Evolutionary conservation across 208 protist species (phyloP).

Genomic region (Trypanosoma caninum): DNA sequence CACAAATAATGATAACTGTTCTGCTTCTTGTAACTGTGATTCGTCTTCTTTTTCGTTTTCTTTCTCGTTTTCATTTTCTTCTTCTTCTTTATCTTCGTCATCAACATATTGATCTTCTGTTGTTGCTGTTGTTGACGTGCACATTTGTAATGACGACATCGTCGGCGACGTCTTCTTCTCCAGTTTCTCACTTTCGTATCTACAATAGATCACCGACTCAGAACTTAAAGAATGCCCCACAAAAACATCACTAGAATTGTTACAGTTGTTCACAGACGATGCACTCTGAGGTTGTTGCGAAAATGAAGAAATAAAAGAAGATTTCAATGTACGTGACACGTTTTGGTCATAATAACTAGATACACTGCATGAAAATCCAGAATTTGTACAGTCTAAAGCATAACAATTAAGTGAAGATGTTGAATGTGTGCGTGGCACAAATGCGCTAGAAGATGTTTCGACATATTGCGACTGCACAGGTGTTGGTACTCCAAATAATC

Average conservation of each 20-base stretch:
- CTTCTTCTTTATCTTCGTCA: not conserved
- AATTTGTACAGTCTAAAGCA: not conserved
- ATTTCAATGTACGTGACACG: not conserved
- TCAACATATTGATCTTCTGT: not conserved
- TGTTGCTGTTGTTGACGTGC: not conserved
- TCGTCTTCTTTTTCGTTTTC: not conserved
- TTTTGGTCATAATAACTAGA: not conserved
- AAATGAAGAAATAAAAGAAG: not conserved
- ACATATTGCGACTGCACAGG: not conserved
- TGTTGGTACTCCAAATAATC: not conserved
- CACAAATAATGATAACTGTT: too few relatives aligned
- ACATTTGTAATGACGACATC: not conserved
- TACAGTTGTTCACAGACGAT: not conserved
- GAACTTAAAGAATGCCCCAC: not conserved
- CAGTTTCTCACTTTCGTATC: not conserved
- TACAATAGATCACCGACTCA: not conserved
- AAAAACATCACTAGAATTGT: constrained; percentile 4
- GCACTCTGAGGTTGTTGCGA: not conserved
- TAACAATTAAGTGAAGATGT: not conserved
- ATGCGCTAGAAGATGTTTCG: not conserved
- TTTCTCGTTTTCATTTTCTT: not conserved
- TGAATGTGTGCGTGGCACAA: not conserved
- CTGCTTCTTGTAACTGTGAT: not conserved
- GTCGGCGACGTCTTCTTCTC: not conserved
- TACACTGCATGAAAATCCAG: not conserved